A percentile compares a stretch with the other conserved stretches of the same genome.
Conservation (phyloP, 257 asterid species). For the Marsdenia floribunda region DNA sequence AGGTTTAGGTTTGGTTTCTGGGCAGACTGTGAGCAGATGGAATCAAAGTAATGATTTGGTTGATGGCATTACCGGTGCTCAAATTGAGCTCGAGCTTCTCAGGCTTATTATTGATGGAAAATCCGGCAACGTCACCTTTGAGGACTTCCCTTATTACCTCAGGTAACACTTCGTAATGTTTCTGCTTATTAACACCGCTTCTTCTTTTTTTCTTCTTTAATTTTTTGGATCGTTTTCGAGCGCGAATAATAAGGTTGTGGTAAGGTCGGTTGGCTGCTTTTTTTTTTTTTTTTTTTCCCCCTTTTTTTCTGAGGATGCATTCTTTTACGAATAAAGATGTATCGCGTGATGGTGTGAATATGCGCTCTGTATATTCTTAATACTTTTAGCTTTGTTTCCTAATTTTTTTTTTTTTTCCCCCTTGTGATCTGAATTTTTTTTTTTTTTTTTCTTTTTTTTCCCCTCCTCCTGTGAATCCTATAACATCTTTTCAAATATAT, state of each 20-base stretch:
- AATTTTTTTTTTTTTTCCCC: not conserved
- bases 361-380: not conserved
- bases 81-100: constrained; percentile 58
- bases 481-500: not conserved
- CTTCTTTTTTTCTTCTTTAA: not conserved
- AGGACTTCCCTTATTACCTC: constrained; percentile 77
- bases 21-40: constrained; percentile 42
- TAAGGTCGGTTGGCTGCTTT: not conserved
- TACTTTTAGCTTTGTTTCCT: not conserved
- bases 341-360: not conserved
- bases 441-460: not conserved
- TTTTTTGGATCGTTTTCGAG: not conserved
- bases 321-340: not conserved
- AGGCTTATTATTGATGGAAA: constrained; percentile 58
- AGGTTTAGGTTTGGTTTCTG: constrained; percentile 73
- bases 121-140: constrained; percentile 47
- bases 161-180: constrained; percentile 34
- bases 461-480: not conserved
- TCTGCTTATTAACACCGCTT: not conserved
- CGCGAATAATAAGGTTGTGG: not conserved
- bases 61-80: constrained; percentile 53
- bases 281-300: not conserved
- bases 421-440: not conserved
- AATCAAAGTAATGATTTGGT: constrained; percentile 7
- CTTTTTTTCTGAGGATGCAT: not conserved